A percentile compares a stretch with the other conserved stretches of the same genome.
These are phyloP conservation scores for Apophysomyces sp. DNA, from an alignment of 371 early-diverging fungal genomes.

Conservation along the genomic window DNA sequence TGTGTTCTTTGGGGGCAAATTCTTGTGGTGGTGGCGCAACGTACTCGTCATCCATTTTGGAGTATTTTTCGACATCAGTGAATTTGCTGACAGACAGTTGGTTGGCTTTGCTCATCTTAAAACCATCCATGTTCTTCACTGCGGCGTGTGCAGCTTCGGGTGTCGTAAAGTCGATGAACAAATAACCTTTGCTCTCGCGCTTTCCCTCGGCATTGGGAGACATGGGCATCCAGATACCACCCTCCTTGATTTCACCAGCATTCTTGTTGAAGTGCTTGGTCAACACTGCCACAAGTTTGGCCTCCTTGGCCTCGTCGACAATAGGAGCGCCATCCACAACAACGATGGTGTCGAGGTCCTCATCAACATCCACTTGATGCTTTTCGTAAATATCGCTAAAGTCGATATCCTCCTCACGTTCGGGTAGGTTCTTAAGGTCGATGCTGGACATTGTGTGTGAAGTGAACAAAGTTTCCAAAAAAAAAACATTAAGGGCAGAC, in stretches of 20 bases:
- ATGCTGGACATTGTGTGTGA: constrained; percentile 33
- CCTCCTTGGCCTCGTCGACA: constrained; percentile 86
- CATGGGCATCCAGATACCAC: constrained; percentile 90
- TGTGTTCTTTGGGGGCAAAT: constrained; percentile 83
- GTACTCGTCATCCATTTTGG: constrained; percentile 75
- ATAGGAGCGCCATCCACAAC: constrained; percentile 92
- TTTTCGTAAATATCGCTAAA: constrained; percentile 88
- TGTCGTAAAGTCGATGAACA: constrained; percentile 92
- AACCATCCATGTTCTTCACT: constrained; percentile 77
- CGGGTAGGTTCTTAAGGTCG: constrained; percentile 59
- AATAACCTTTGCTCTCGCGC: constrained; percentile 80
- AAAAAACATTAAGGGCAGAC: background rate
- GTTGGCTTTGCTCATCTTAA: constrained; percentile 83
- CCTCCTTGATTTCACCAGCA: constrained; percentile 78
- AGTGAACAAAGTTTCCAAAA: background rate
- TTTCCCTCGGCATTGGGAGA: constrained; percentile 69
- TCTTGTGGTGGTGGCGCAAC: constrained; percentile 66
- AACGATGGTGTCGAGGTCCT: constrained; percentile 82
- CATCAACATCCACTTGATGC: constrained; percentile 64
- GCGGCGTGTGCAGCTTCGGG: constrained; percentile 82
- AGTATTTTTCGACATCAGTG: constrained; percentile 88
- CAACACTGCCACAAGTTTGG: constrained; percentile 77
- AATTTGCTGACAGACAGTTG: constrained; percentile 84
- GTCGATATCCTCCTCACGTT: constrained; percentile 77
- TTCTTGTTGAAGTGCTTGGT: constrained; percentile 77